Base-by-base conservation (phyloP, 2,329 filamentous ascomycete genomes). In the Sclerotinia glacialis region DNA sequence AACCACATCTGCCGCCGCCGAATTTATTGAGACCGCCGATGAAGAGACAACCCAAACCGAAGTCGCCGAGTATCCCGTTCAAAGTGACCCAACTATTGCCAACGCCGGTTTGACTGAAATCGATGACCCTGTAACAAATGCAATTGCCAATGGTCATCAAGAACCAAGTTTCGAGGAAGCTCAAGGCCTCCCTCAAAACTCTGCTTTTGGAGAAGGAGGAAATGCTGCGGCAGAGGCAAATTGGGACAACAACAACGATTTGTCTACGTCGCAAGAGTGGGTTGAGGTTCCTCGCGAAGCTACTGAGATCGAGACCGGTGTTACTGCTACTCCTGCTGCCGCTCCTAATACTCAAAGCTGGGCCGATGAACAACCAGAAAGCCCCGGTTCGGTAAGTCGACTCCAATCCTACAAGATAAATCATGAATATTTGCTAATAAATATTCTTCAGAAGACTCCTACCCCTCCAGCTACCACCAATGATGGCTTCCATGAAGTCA, bases 311-410 rank as follows among this genome's bases (percentile, higher is more conserved):
- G 91, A 95, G 69, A 86, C 83, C 47, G 86, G 86, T 47, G 76
- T 86, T 52, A 79, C 83, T 56, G 85, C 86, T 34, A 86, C 85
- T 8, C 80, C 86, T 31, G 78, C 80, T 49, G 76, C 79, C 65
- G 83, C 83, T 73, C 82, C 82, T 40, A 83, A 84, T 73, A 83
- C 82, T 50, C 87, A 89, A 75, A 92, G 88, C 73, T 96, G 91
- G 91, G 91, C 91, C 34, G 92, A 96, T 74, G 91, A 95, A 68
- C 85, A 90, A 72, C 86, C 89, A 23, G 85, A 87, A 68, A 78
- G 77, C 65, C 77, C 77, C 50, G 66, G 59, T 40, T 79, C 81
- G 75, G 82, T 84, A 76, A 72, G 80, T 74, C 71, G 79, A 73
- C 31, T 28, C 63, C 47, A 16, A 42, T 54, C 4, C 16, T n/a